Conservation (phyloP, 169 alveolate genomes). For the Eimeria maxima region DNA sequence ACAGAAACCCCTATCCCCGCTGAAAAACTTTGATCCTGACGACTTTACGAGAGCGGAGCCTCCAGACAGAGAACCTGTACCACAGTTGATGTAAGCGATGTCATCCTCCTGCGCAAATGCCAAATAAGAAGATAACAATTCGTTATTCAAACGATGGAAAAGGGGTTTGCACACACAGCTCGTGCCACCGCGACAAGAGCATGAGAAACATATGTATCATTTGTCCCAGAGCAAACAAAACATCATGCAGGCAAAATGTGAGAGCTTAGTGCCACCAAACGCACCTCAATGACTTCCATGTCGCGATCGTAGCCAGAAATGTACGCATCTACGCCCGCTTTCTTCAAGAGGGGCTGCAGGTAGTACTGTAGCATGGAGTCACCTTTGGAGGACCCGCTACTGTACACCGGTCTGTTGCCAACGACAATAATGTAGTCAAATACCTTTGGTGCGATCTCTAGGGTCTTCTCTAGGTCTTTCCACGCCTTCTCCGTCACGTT, state of each 20-base stretch:
- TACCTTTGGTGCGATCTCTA: constrained; percentile 92
- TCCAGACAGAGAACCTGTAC: constrained; percentile 89
- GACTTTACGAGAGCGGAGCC: constrained; percentile 85
- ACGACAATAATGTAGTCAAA: constrained; percentile 93
- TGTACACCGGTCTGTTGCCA: constrained; percentile 94
- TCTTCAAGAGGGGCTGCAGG: constrained; percentile 91
- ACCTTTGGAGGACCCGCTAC: constrained; percentile 94
- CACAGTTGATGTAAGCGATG: constrained; percentile 89
- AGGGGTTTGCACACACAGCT: background rate
- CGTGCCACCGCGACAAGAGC: background rate
- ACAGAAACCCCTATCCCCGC: constrained; percentile 92
- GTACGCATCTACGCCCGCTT: constrained; percentile 94
- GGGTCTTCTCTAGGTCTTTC: constrained; percentile 92
- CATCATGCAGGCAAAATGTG: background rate
- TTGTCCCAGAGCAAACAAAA: background rate
- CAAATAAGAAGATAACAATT: background rate
- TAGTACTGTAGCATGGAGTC: constrained; percentile 90
- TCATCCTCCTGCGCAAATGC: constrained; percentile 78
- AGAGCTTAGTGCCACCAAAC: background rate
- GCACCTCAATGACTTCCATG: constrained; percentile 90
- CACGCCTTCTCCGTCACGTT: constrained; percentile 92
- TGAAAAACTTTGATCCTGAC: constrained; percentile 87
- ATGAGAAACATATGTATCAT: background rate
- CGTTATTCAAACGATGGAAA: background rate
- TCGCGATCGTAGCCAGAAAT: constrained; percentile 94